phyloP scores from a whole-genome alignment of 176 grass and related monocot species.

The Rhipidocladum racemiflorum region DNA sequence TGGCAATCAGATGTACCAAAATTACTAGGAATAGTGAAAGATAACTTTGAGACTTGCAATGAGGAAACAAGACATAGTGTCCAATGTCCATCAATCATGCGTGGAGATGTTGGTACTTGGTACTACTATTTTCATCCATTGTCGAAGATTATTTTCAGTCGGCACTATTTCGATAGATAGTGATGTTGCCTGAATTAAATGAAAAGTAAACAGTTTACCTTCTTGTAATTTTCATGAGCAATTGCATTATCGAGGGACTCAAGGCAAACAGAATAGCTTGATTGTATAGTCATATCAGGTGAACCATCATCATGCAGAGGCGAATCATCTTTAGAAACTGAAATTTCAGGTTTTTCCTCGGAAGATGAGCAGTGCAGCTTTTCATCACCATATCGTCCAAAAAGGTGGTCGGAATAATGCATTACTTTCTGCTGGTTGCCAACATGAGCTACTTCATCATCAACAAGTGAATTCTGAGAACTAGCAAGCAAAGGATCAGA shows the following conservation, averaged over 20 bases:
- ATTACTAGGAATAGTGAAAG: background rate
- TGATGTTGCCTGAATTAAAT: background rate
- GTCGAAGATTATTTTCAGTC: background rate
- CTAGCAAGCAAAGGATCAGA: background rate
- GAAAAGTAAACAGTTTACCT: constrained; percentile 17
- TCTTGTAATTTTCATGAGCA: constrained; percentile 36
- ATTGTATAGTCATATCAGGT: background rate
- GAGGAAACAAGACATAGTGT: background rate
- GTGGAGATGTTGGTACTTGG: background rate
- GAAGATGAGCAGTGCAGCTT: background rate
- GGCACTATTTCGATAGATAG: background rate
- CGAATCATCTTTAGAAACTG: constrained; percentile 27
- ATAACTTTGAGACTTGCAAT: background rate
- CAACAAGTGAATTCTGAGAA: background rate
- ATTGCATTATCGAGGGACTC: constrained; percentile 36
- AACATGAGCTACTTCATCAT: background rate
- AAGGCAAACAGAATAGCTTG: constrained; percentile 25
- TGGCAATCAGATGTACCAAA: background rate
- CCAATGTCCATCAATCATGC: background rate
- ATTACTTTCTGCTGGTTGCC: background rate
- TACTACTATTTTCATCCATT: background rate
- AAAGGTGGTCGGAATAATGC: background rate
- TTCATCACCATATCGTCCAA: background rate
- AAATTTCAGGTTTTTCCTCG: background rate
- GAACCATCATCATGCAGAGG: constrained; percentile 8